Evolutionary conservation across 805 yeast genomes (phyloP).

Genomic region (Yarrowia sp.): DNA sequence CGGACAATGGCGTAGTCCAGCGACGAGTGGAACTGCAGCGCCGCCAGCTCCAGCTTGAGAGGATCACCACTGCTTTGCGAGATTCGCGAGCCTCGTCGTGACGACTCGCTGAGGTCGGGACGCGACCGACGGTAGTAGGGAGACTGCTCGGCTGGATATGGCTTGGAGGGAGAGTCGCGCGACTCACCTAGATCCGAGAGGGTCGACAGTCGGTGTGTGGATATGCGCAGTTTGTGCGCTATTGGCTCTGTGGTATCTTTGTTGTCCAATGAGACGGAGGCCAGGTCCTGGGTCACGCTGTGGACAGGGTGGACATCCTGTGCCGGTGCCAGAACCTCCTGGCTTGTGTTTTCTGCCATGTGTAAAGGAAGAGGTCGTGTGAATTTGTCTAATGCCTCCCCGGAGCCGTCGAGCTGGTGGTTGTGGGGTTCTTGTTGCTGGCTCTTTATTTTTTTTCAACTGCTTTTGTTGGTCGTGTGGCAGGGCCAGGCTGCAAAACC

Average conservation of each 20-base stretch:
- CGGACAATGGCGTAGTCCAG: conserved; percentile 49
- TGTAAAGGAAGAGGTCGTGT: neutral
- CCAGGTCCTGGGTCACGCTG: conserved; percentile 1
- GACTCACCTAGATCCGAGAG: conserved; percentile 19
- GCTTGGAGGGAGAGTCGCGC: conserved; percentile 15
- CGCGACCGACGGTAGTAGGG: conserved; percentile 15
- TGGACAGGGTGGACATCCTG: conserved; percentile 15
- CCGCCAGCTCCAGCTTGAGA: conserved; percentile 15
- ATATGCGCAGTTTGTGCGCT: conserved; percentile 23
- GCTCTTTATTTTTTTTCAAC: neutral
- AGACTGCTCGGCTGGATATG: conserved; percentile 16
- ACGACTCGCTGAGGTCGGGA: conserved; percentile 17
- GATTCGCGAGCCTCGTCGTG: conserved; percentile 13
- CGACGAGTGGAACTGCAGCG: conserved; percentile 38
- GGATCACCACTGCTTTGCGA: conserved; percentile 8
- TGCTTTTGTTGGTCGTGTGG: neutral
- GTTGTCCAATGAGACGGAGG: neutral
- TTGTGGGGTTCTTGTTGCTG: neutral
- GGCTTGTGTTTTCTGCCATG: conserved; percentile 7
- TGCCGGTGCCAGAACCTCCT: neutral
- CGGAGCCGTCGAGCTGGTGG: neutral
- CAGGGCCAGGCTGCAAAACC: neutral
- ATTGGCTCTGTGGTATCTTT: conserved; percentile 20
- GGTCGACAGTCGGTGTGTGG: conserved; percentile 15
- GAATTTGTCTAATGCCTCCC: neutral